Base-by-base conservation (phyloP, 768 basidiomycete species). In the Candolleomyces aberdarensis region DNA sequence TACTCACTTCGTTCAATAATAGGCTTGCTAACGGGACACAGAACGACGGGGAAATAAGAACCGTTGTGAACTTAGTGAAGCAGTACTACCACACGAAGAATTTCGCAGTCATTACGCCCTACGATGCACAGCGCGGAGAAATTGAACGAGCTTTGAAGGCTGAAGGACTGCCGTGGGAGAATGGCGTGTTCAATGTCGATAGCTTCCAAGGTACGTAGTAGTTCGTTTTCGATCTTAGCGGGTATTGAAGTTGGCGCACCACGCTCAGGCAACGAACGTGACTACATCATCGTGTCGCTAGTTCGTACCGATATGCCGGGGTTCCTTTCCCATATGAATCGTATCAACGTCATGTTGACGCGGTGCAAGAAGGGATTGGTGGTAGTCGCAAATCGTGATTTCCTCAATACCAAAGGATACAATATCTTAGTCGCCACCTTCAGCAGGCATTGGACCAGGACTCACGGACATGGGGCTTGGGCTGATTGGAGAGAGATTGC, bases 321-420 rank as follows among this genome's bases (percentile, higher is more conserved):
- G 0, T 86, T 86, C 69, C 70, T 85, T 26, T 65, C 66, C 5
- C 77, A 77, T 1, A 48, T 63, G 26, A 74, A 80, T 17, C 75
- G 84, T 40, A 75, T 81, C 71, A 85, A 85, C 62, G 84, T 85
- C 53, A 74, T 83, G 75, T 73, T 84, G 7, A 78, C 84, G 11
- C 71, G 84, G 20, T 83, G 80, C 65, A 66, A 71, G 54, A 70
- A 65, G 46, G 83, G 81, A 0, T 78, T 84, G 69, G 71, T 83
- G 17, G 69, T 86, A 48, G 78, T 83, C 20, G 75, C 82, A 0
- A 77, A 73, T 62, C 75, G 75, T 8, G 50, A 36, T 1, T 85
- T 86, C 64, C 61, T 84, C 39, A 29, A 46, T 9, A 58, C 60
- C 3, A 67, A 67, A 13, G 81, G 76, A 5, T 60, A 59, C 11